Base-by-base conservation (phyloP, 805 yeast genomes). In the Nakazawaea populi region DNA sequence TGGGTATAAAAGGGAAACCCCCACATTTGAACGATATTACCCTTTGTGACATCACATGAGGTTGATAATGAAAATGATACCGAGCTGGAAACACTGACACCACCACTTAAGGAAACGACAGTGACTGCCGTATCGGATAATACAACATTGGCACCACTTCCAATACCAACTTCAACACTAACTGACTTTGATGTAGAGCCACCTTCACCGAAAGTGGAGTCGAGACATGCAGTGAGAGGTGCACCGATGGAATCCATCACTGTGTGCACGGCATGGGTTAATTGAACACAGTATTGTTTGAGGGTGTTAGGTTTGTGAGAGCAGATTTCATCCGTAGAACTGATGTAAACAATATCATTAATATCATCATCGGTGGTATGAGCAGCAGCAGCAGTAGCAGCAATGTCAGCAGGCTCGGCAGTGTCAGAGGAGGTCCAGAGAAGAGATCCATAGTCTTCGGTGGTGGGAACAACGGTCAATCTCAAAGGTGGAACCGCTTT, bases 11-110 rank as follows among this genome's bases (percentile, higher is more conserved):
- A 46, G 2, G 52, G 52, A 30, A 18, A 50, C 34, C 49, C 52
- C 52, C 52, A 50, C 44, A 50, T 46, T 39, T 50, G 52, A 5
- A 50, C 52, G 10, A 50, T 50, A 35, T 46, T 42, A 4, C 49
- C 49, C 47, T 45, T 46, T 14, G 46, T 46, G 39, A 46, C 52
- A 42, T 34, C 39, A 41, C 52, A 50, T 4, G 52, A 38, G n/a
- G 35, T 45, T 11, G 43, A 32, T 5, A 50, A 4, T 6, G 49
- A 30, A 34, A 50, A 50, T 4, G 49, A 35, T n/a, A 36, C 28
- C 4, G 47, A 35, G 9, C 11, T 36, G 0, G 46, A 18, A 4
- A 50, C 49, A 6, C 40, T 6, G n/a, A 46, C 42, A 18, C 47
- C 42, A 12, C 42, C 46, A 24, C 34, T 41, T 6, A 50, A 11